A percentile compares a stretch with the other conserved stretches of the same genome.
These are phyloP conservation scores for Phytophthora colocasiae DNA, from an alignment of 352 stramenopile genomes.

Conservation along the genomic window DNA sequence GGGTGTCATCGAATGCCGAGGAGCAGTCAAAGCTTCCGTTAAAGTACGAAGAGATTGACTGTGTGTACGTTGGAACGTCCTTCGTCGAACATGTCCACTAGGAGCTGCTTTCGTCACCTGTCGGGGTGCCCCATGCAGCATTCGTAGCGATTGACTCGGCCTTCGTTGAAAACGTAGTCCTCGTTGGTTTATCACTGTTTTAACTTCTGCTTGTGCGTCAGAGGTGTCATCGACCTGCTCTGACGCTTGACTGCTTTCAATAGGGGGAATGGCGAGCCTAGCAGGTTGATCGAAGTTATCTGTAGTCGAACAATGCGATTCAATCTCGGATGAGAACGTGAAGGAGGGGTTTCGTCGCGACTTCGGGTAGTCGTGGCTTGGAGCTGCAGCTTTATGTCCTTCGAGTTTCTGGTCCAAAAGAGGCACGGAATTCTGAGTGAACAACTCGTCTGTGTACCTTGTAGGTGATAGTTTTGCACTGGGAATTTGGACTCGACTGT, in stretches of 20 bases:
- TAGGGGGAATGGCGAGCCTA: too few species aligned
- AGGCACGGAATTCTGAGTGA: constrained; percentile 1
- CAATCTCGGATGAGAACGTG: constrained; percentile 19
- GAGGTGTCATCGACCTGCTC: background rate
- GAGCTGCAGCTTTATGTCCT: too few species aligned
- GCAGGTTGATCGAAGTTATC: background rate
- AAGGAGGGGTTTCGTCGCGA: constrained; percentile 6
- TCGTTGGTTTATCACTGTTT: background rate
- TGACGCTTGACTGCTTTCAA: too few species aligned
- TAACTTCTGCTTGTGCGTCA: background rate
- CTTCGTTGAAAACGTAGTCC: constrained; percentile 20
- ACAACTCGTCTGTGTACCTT: constrained; percentile 37
- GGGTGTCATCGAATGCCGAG: constrained; percentile 4
- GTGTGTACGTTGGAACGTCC: constrained; percentile 28
- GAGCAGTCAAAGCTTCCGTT: constrained; percentile 12
- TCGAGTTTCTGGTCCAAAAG: background rate
- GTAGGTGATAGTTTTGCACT: constrained; percentile 26
- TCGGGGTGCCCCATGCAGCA: too few species aligned
- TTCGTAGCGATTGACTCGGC: constrained; percentile 30
- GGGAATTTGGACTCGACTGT: constrained; percentile 10
- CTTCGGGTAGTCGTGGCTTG: too few species aligned
- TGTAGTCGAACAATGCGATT: constrained; percentile 2
- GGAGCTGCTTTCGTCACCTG: too few species aligned
- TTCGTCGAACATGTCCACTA: background rate
- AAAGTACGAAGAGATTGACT: constrained; percentile 26